These are phyloP conservation scores for Rhodotorula sp. DNA, from an alignment of 1,284 basidiomycete species.

Conservation along the genomic window DNA sequence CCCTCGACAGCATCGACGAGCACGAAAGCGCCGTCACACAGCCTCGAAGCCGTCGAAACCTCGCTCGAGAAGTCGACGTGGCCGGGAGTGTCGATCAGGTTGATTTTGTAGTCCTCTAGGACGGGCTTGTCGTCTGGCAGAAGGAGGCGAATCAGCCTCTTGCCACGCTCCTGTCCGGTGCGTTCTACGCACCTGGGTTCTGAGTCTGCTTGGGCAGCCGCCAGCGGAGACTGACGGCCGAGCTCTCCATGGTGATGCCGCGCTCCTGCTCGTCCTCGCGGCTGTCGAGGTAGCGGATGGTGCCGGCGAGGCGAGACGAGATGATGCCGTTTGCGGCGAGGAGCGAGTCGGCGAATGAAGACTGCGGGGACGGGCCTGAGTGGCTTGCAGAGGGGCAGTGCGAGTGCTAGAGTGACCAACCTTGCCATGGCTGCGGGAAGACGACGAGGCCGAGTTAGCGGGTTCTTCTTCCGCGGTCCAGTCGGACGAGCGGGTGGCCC, in stretches of 20 bases:
- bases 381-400: too few species aligned
- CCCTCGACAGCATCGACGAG: constrained; percentile 99
- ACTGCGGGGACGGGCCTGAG: too few species aligned
- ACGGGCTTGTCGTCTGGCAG: constrained; percentile 55
- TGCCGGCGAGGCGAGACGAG: constrained; percentile 89
- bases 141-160: background rate
- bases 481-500: too few species aligned
- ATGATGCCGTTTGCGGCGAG: constrained; percentile 98
- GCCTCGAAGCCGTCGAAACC: constrained; percentile 87
- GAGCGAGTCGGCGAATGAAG: constrained; percentile 84
- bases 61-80: constrained; percentile 99
- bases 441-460: background rate
- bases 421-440: constrained; percentile 33
- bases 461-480: background rate
- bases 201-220: constrained; percentile 24
- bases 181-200: too few species aligned
- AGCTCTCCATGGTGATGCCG: constrained; percentile 99
- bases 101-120: constrained; percentile 72
- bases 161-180: background rate
- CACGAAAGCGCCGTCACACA: constrained; percentile 94
- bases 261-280: constrained; percentile 96
- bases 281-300: constrained; percentile 92
- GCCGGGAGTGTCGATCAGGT: constrained; percentile 98
- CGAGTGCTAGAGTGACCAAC: background rate
- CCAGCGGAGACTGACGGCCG: constrained; percentile 61